Percentiles rank a stretch among this genome's conserved stretches.
Conservation (phyloP, 2,329 filamentous ascomycete genomes). For the Fusarium foetens region DNA sequence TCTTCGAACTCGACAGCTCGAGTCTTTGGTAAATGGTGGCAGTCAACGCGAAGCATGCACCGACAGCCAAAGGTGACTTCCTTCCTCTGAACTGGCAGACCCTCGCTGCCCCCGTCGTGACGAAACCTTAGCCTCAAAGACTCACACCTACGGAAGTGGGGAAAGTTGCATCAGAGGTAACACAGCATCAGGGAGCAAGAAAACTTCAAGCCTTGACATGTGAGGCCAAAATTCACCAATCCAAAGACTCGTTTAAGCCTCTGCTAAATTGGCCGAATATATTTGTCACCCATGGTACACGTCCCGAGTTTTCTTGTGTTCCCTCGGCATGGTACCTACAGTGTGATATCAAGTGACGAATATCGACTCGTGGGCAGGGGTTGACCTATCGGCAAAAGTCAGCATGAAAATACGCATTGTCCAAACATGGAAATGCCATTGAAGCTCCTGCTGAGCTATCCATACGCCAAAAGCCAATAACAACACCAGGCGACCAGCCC, state of each 20-base stretch:
- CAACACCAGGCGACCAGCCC: neutral
- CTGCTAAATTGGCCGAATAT: neutral
- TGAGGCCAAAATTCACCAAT: neutral
- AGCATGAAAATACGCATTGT: slow-evolving; percentile 31
- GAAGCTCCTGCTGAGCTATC: neutral
- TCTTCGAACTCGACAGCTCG: slow-evolving; percentile 1
- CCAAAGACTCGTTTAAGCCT: neutral
- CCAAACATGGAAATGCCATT: slow-evolving; percentile 31
- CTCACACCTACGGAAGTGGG: slow-evolving; percentile 31
- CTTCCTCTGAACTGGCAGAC: neutral
- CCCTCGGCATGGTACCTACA: slow-evolving; percentile 26
- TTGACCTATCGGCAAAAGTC: slow-evolving; percentile 15
- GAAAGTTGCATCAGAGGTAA: slow-evolving; percentile 15
- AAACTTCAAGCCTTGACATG: neutral
- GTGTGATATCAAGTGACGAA: slow-evolving; percentile 19
- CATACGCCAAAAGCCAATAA: slow-evolving; percentile 23
- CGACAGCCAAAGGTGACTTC: neutral
- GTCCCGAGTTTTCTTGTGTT: neutral
- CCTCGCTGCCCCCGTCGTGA: neutral
- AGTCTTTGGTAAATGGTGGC: neutral
- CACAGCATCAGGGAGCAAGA: neutral
- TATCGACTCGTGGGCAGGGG: slow-evolving; percentile 1
- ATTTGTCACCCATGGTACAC: neutral
- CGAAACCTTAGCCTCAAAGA: slow-evolving; percentile 21
- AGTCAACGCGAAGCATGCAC: neutral